Evolutionary conservation across 192 early-diverging fungal genomes (phyloP), one percentile per base, ranked within the genome.

Genomic region (Coemansia brasiliensis): DNA sequence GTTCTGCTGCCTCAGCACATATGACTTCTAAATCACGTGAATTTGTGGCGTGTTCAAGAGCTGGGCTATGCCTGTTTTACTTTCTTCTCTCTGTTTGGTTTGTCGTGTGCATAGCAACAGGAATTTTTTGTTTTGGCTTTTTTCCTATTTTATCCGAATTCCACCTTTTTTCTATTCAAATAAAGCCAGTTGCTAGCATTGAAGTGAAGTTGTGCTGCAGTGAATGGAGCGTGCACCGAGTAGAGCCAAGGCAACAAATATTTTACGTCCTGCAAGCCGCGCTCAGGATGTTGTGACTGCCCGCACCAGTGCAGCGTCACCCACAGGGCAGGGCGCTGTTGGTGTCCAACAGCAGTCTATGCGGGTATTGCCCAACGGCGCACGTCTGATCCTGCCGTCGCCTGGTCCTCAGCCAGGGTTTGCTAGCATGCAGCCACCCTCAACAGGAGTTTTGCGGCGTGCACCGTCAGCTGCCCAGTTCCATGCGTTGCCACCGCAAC

Each of bases 201-300:
- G 32, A 35, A 35, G 32, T 35, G 32, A 35, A 35, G 32, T 35
- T 35, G 32, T 35, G 32, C 32, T 10, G 32, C 32, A 35, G 46
- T 21, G 37, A 57, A 78, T 78, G 74, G 74, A 78, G 25, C 63
- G 74, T 17, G 69, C 68, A 15, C 74, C 74, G 9, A 72, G 69
- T 54, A 63, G 74, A 60, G 74, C 74, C 38, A 71, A 72, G 59
- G 74, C 74, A n/a, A 64, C 74, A 17, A 78, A 78, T 26, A 72
- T 78, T 32, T 26, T 78, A 55, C 64, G 74, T 11, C 74, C 74
- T 17, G 50, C 67, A 41, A 78, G 74, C 57, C 64, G 74, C 16
- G 74, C 74, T 4, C 74, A 78, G 52, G 60, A 64, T 29, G n/a
- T 18, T 25, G 16, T 41, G 6, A 44, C 44, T 56, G 45, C 35